A percentile compares a stretch with the other conserved stretches of the same genome.
phyloP scores from a whole-genome alignment of 75 land plant species.

The Cunninghamia lanceolata region DNA sequence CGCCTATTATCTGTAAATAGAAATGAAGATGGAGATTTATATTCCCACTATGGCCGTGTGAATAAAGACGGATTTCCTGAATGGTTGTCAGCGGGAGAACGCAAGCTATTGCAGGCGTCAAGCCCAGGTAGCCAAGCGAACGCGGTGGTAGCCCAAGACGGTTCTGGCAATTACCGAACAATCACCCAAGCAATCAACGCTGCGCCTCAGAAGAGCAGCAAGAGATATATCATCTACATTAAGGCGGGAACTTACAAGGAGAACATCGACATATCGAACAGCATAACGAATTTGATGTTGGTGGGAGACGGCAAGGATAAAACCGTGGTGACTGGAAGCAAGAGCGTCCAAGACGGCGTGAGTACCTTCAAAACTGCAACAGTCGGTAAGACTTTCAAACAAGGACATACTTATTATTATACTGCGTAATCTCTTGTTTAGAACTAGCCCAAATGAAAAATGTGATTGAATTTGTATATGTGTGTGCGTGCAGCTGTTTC shows the following conservation, averaged over 20 bases:
- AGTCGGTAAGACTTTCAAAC: conserved; percentile 3
- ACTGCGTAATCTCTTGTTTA: too few species aligned
- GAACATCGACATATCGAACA: conserved; percentile 5
- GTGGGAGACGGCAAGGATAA: conserved; percentile 21
- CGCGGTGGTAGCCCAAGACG: conserved; percentile 33
- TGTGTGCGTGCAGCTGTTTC: background rate
- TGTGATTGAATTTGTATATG: background rate
- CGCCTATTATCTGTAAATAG: background rate
- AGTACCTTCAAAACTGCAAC: conserved; percentile 27
- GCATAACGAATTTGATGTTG: conserved; percentile 14
- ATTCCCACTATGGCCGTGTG: background rate
- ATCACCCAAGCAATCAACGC: background rate
- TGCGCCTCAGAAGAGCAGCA: background rate
- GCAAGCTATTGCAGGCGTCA: conserved; percentile 6
- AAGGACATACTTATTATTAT: too few species aligned
- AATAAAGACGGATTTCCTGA: conserved; percentile 6
- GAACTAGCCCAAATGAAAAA: background rate
- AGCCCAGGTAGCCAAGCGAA: conserved; percentile 1
- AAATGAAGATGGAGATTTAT: background rate
- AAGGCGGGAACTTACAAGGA: conserved; percentile 26
- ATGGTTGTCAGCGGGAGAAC: background rate
- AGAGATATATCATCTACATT: conserved; percentile 11
- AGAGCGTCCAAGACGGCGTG: conserved; percentile 13
- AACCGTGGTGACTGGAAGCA: conserved; percentile 21
- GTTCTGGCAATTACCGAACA: conserved; percentile 19